Conservation (phyloP, 2,329 filamentous ascomycete genomes). For the Epicoccum sorghinum region DNA sequence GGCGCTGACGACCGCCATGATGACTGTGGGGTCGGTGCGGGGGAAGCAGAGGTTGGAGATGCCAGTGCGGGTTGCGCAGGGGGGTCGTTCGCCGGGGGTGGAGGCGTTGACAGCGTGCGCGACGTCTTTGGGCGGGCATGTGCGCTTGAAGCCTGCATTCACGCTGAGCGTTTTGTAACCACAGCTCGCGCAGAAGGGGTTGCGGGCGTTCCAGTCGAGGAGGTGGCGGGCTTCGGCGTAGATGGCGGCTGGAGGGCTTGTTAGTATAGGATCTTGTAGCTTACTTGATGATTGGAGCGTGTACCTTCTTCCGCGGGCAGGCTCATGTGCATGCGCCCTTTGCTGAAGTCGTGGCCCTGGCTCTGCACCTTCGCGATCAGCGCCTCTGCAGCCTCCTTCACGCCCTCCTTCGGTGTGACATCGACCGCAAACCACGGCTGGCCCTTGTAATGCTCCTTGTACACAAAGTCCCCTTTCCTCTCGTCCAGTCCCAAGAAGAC, state of each 20-base stretch:
- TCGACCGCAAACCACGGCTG: conserved; percentile 89
- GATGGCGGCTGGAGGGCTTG: conserved; percentile 70
- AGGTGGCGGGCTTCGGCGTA: conserved; percentile 88
- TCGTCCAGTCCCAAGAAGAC: conserved; percentile 89
- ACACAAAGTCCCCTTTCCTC: conserved; percentile 60
- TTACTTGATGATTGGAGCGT: conserved; percentile 14
- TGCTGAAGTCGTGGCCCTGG: conserved; percentile 68
- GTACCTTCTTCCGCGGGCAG: conserved; percentile 67
- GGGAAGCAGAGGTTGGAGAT: conserved; percentile 93
- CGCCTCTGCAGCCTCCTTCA: conserved; percentile 66
- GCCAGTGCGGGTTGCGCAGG: conserved; percentile 81
- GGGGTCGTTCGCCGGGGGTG: conserved; percentile 57
- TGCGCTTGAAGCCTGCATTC: conserved; percentile 80
- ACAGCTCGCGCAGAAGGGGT: conserved; percentile 90
- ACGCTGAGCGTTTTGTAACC: conserved; percentile 80
- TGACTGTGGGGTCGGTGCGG: conserved; percentile 91
- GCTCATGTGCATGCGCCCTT: conserved; percentile 68
- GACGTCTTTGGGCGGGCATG: conserved; percentile 74
- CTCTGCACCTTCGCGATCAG: conserved; percentile 66
- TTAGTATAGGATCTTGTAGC: too few relatives aligned
- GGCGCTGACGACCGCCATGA: conserved; percentile 86
- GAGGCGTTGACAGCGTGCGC: conserved; percentile 52
- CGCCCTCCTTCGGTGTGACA: conserved; percentile 72
- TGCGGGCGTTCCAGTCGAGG: conserved; percentile 92
- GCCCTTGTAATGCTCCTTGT: conserved; percentile 74